Conservation (phyloP, 768 basidiomycete genomes). For the Nidularia sp. region DNA sequence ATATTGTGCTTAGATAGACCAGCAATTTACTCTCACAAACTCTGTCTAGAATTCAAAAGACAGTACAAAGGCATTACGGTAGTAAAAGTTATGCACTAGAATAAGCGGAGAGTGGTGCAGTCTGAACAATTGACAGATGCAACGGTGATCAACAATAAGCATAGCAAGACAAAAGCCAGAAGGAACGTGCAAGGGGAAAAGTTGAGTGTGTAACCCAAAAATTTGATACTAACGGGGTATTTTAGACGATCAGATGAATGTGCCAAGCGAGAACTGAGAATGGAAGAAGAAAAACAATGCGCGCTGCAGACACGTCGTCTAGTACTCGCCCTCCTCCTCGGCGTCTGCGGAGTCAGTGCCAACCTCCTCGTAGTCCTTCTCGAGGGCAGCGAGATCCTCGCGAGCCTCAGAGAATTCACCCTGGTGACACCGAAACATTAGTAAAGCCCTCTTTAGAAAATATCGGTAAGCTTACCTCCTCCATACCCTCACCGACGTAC, state of each 20-base stretch:
- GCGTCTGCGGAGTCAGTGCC: constrained; percentile 48
- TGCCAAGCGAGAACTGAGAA: neutral
- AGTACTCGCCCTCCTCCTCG: constrained; percentile 54
- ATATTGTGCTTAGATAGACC: too few species aligned
- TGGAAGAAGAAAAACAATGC: neutral
- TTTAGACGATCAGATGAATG: constrained; percentile 1
- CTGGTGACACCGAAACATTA: constrained; percentile 19
- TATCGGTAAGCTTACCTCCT: constrained; percentile 53
- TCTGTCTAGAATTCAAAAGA: constrained; percentile 6
- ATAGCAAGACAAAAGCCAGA: constrained; percentile 1
- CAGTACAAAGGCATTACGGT: constrained; percentile 13
- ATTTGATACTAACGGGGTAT: constrained; percentile 14
- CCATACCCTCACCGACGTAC: constrained; percentile 97
- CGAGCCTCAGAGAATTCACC: constrained; percentile 99
- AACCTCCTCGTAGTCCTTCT: constrained; percentile 94
- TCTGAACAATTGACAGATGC: constrained; percentile 5
- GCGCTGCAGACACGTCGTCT: constrained; percentile 10
- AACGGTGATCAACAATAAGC: constrained; percentile 1
- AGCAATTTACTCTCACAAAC: constrained; percentile 7
- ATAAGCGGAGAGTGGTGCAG: constrained; percentile 13
- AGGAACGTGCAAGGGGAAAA: constrained; percentile 4
- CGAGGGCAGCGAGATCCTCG: constrained; percentile 99
- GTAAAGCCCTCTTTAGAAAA: neutral
- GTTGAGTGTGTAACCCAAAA: constrained; percentile 1
- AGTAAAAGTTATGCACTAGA: constrained; percentile 18